A percentile compares a stretch with the other conserved stretches of the same genome.
Conservation (phyloP, 139 green algal species). For the Diplosphaera chodatii region DNA sequence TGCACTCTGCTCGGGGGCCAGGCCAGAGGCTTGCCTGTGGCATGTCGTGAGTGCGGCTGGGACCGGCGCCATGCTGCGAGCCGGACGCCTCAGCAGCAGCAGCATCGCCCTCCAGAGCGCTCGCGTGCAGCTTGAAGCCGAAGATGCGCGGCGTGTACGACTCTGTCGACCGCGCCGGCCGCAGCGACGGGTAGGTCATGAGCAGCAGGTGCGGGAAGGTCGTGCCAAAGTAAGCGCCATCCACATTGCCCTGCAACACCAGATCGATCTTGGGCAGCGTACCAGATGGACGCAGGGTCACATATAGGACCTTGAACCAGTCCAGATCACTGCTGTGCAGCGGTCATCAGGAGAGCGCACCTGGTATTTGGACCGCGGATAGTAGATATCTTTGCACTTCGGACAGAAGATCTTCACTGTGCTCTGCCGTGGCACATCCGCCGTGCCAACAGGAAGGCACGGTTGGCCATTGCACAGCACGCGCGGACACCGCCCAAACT, state of each 20-base stretch:
- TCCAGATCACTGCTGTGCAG: too few relatives aligned
- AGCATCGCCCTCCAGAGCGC: conserved; percentile 8
- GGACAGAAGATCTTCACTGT: conserved; percentile 93
- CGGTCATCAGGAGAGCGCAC: too few relatives aligned
- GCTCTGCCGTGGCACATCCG: conserved; percentile 76
- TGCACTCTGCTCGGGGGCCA: too few relatives aligned
- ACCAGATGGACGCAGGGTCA: too few relatives aligned
- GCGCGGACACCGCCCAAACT: conserved; percentile 90
- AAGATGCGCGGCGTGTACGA: conserved; percentile 87
- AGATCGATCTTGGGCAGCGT: too few relatives aligned
- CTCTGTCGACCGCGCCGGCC: conserved; percentile 47
- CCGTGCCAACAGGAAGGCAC: conserved; percentile 85
- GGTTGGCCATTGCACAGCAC: conserved; percentile 84
- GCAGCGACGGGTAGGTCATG: conserved; percentile 82
- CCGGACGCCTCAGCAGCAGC: neutral
- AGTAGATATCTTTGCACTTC: conserved; percentile 90
- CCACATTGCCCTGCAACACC: conserved; percentile 63
- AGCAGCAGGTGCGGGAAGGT: conserved; percentile 94
- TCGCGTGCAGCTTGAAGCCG: conserved; percentile 86
- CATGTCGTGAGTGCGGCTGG: too few relatives aligned
- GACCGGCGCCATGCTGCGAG: too few relatives aligned
- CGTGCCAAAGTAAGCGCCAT: conserved; percentile 94
- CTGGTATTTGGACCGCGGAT: conserved; percentile 84
- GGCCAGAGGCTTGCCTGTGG: too few relatives aligned
- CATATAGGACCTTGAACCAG: too few relatives aligned